phyloP scores from a whole-genome alignment of 208 protist genomes.

The Herpetomonas samuelpessoai region DNA sequence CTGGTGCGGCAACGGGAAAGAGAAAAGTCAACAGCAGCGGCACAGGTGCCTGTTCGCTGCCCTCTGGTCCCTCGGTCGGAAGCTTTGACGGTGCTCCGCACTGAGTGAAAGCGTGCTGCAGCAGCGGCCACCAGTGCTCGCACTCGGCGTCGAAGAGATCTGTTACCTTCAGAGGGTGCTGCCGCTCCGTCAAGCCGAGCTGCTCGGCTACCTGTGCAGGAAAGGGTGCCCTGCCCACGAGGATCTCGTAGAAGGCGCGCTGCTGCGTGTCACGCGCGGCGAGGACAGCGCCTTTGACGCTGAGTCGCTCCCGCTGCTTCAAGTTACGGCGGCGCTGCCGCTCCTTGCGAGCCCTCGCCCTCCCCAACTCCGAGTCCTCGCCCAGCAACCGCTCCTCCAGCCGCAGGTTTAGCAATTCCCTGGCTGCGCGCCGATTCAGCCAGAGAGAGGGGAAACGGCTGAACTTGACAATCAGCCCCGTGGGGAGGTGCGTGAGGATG shows the following conservation, averaged over 20 bases:
- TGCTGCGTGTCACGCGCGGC: slow-evolving; percentile 22
- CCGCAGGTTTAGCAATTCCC: slow-evolving; percentile 68
- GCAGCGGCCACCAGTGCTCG: slow-evolving; percentile 63
- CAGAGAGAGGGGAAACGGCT: slow-evolving; percentile 85
- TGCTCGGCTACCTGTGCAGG: slow-evolving; percentile 14
- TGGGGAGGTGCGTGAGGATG: slow-evolving; percentile 66
- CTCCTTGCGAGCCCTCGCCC: slow-evolving; percentile 15
- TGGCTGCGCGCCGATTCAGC: slow-evolving; percentile 75
- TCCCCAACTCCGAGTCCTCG: slow-evolving; percentile 45
- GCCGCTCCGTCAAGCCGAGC: slow-evolving; percentile 8
- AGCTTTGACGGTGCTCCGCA: background rate
- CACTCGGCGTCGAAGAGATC: slow-evolving; percentile 70
- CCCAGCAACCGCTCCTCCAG: slow-evolving; percentile 73
- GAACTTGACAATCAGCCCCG: slow-evolving; percentile 71
- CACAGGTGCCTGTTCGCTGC: slow-evolving; percentile 5
- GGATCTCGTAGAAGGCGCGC: slow-evolving; percentile 43
- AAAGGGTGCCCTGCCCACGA: slow-evolving; percentile 20
- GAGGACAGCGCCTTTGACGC: slow-evolving; percentile 35
- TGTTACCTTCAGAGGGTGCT: slow-evolving; percentile 28
- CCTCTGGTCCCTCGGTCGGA: too few relatives aligned
- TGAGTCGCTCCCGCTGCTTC: slow-evolving; percentile 23
- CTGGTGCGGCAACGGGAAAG: slow-evolving; percentile 20
- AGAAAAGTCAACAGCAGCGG: slow-evolving; percentile 30
- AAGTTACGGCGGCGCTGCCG: slow-evolving; percentile 30
- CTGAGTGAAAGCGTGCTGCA: slow-evolving; percentile 25